These are phyloP conservation scores for Chrysanthemum seticuspe DNA, from an alignment of 129 eudicot species.

Conservation along the genomic window DNA sequence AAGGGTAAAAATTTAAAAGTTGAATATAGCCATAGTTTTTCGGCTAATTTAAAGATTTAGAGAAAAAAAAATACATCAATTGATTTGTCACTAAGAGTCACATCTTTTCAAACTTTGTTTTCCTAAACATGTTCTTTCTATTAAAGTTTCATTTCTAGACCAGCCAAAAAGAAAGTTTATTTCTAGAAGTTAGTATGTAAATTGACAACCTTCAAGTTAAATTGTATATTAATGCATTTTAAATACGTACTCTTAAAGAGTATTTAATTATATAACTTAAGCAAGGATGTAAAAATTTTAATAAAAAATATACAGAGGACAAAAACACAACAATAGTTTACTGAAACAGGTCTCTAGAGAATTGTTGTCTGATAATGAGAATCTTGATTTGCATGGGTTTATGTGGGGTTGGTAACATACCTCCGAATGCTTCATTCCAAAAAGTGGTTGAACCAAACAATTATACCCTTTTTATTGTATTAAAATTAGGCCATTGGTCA, in stretches of 20 bases:
- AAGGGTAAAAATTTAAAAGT: no score
- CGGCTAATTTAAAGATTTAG: neutral
- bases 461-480: conserved; percentile 24
- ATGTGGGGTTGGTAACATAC: conserved; percentile 30
- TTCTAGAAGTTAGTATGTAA: neutral
- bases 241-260: neutral
- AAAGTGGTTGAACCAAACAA: conserved; percentile 41
- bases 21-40: no score
- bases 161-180: no score
- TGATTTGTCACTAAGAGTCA: neutral
- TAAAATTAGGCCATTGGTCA: conserved; percentile 6
- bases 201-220: neutral
- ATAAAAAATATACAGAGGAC: neutral
- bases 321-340: conserved; percentile 21
- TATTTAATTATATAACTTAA: neutral
- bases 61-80: neutral
- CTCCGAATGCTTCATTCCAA: conserved; percentile 34
- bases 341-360: conserved; percentile 17
- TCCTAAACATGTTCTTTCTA: neutral
- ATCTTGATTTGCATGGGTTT: conserved; percentile 23
- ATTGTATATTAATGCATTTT: neutral
- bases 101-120: neutral
- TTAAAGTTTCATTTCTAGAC: neutral
- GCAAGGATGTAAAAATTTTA: neutral
- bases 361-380: conserved; percentile 28